Evolutionary conservation across 1,284 basidiomycete species (phyloP).

Genomic region (Naganishia liquefaciens): DNA sequence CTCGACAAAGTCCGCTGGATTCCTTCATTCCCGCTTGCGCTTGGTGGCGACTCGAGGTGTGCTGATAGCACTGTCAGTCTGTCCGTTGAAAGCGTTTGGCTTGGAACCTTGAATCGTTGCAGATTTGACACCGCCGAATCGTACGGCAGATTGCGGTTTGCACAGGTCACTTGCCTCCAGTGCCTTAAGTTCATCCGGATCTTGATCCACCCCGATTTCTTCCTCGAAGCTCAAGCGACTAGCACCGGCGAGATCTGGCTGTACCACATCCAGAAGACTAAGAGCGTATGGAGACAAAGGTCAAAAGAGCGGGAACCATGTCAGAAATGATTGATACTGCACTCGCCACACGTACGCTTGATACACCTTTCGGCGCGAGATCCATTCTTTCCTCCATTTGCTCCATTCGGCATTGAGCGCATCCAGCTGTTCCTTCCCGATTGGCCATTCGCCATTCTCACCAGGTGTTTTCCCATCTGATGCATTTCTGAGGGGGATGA

Average conservation of each 20-base stretch:
- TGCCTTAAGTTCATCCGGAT: slow-evolving; percentile 45
- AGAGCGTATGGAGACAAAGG: background rate
- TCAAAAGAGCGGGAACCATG: background rate
- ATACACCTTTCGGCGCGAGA: slow-evolving; percentile 48
- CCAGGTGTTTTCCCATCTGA: slow-evolving; percentile 28
- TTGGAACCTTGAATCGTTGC: background rate
- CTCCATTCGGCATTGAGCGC: slow-evolving; percentile 48
- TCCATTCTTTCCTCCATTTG: slow-evolving; percentile 52
- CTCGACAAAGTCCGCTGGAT: background rate
- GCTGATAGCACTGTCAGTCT: background rate
- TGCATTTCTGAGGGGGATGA: slow-evolving; percentile 36
- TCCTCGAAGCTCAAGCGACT: slow-evolving; percentile 45
- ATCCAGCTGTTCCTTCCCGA: slow-evolving; percentile 43
- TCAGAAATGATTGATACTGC: no score
- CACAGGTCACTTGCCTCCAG: slow-evolving; percentile 50
- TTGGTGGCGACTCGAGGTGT: background rate
- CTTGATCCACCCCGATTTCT: slow-evolving; percentile 45
- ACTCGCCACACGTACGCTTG: slow-evolving; percentile 40
- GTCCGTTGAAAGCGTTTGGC: background rate
- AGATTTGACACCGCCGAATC: background rate
- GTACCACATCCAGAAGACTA: slow-evolving; percentile 44
- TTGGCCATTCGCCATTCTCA: slow-evolving; percentile 2
- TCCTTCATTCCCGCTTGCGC: slow-evolving; percentile 7
- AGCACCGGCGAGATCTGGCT: slow-evolving; percentile 38
- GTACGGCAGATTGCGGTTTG: slow-evolving; percentile 30